Conservation (phyloP, 805 yeast genomes). For the Hanseniaspora pseudoguilliermondii region DNA sequence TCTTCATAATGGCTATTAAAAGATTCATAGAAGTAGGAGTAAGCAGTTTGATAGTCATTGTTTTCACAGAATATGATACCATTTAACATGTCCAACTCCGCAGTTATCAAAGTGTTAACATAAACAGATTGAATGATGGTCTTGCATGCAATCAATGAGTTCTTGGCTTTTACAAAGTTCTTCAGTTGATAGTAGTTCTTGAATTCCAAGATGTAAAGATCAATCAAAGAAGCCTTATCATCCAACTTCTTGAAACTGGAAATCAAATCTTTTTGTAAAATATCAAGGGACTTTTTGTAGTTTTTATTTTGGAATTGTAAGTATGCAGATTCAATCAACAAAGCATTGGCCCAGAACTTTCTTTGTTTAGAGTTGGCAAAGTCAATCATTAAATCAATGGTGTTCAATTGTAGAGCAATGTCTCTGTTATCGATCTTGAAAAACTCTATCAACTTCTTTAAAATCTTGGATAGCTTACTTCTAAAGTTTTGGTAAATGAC, state of each 20-base stretch:
- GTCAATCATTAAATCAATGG: conserved; percentile 66
- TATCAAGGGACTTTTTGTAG: conserved; percentile 54
- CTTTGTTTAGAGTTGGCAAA: conserved; percentile 81
- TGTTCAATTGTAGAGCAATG: conserved; percentile 55
- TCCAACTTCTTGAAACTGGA: conserved; percentile 85
- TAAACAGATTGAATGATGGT: conserved; percentile 95
- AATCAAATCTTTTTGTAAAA: conserved; percentile 54
- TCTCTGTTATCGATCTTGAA: conserved; percentile 52
- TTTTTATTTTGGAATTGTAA: conserved; percentile 53
- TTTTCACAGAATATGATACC: conserved; percentile 95
- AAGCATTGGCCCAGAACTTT: conserved; percentile 74
- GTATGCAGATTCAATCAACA: conserved; percentile 71
- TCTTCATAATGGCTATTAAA: conserved; percentile 68
- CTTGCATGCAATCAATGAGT: conserved; percentile 86
- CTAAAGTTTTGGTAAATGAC: conserved; percentile 56
- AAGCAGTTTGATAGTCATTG: conserved; percentile 91
- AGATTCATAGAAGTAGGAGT: conserved; percentile 86
- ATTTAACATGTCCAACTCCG: conserved; percentile 87
- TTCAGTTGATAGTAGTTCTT: conserved; percentile 83
- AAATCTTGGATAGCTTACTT: conserved; percentile 86
- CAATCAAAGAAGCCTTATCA: conserved; percentile 89
- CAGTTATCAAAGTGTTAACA: conserved; percentile 87
- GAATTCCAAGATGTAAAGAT: conserved; percentile 84
- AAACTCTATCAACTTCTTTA: conserved; percentile 66
- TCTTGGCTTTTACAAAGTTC: conserved; percentile 80